A percentile compares a stretch with the other conserved stretches of the same genome.
phyloP scores from a whole-genome alignment of 2,329 filamentous ascomycete species.

The Colletotrichum musicola region DNA sequence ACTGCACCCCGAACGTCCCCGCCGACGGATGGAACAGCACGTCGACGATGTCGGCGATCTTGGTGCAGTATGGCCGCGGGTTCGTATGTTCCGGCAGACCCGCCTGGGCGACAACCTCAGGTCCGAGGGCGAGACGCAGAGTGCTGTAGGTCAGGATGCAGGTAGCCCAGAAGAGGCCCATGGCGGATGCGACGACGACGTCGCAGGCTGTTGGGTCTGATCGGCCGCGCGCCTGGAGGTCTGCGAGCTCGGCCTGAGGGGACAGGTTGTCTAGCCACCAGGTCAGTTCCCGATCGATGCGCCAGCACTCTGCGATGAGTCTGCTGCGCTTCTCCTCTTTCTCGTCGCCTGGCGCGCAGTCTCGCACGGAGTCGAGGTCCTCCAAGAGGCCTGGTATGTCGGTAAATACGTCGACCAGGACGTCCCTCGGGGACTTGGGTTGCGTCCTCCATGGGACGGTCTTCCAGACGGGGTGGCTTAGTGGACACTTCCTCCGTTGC shows the following conservation, averaged over 20 bases:
- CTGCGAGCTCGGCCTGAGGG: constrained; percentile 18
- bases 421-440: constrained; percentile 47
- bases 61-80: constrained; percentile 35
- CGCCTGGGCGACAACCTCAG: not conserved
- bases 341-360: constrained; percentile 18
- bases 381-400: constrained; percentile 46
- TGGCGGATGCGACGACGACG: constrained; percentile 30
- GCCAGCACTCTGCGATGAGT: constrained; percentile 37
- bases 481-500: constrained; percentile 41
- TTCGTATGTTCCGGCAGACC: constrained; percentile 24
- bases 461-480: constrained; percentile 49
- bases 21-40: constrained; percentile 37
- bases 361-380: constrained; percentile 44
- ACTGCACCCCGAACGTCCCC: constrained; percentile 34
- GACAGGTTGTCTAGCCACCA: constrained; percentile 32
- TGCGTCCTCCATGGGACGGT: constrained; percentile 47
- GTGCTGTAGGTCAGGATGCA: constrained; percentile 37
- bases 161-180: constrained; percentile 32
- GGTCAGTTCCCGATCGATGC: constrained; percentile 25
- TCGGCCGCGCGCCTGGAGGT: constrained; percentile 2
- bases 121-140: constrained; percentile 28
- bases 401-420: constrained; percentile 47
- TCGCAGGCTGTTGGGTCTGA: constrained; percentile 36
- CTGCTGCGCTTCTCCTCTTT: not conserved
- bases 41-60: constrained; percentile 37